These are phyloP conservation scores for Didymella segeticola DNA, from an alignment of 2,329 filamentous ascomycete genomes.

Conservation along the genomic window DNA sequence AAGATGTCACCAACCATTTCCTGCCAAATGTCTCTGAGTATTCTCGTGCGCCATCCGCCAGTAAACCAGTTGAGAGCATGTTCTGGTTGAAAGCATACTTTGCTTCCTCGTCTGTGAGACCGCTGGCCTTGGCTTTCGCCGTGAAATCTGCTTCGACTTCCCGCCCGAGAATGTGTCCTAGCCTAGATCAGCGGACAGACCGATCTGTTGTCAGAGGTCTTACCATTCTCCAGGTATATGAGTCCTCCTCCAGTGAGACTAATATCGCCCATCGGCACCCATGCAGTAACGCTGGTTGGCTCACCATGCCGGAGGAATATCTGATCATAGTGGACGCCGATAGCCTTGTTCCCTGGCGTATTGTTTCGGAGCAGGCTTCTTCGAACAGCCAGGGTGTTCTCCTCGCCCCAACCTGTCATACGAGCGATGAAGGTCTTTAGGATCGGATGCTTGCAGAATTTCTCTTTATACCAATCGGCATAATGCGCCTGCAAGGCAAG, in stretches of 20 bases:
- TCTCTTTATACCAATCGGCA: slow-evolving; percentile 55
- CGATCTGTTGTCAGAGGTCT: neutral
- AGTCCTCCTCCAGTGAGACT: slow-evolving; percentile 63
- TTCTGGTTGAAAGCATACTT: slow-evolving; percentile 58
- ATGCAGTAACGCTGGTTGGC: slow-evolving; percentile 62
- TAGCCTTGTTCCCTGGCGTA: slow-evolving; percentile 62
- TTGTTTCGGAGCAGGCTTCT: slow-evolving; percentile 64
- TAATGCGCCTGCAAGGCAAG: slow-evolving; percentile 62
- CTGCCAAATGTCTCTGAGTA: slow-evolving; percentile 54
- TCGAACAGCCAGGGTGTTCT: slow-evolving; percentile 54
- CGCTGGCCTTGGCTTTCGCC: slow-evolving; percentile 55
- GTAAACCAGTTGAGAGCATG: slow-evolving; percentile 63
- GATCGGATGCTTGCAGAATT: slow-evolving; percentile 61
- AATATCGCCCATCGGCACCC: slow-evolving; percentile 64
- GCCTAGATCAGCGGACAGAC: neutral
- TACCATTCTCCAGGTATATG: slow-evolving; percentile 64
- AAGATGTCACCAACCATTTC: slow-evolving; percentile 60
- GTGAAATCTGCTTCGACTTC: slow-evolving; percentile 61
- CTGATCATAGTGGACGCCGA: slow-evolving; percentile 68
- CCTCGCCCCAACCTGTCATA: slow-evolving; percentile 61
- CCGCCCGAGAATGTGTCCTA: slow-evolving; percentile 55
- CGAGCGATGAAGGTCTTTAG: slow-evolving; percentile 58
- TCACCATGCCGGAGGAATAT: slow-evolving; percentile 64
- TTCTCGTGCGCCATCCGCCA: slow-evolving; percentile 58
- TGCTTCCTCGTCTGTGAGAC: slow-evolving; percentile 60